These are phyloP conservation scores for Harringtonia aguacate DNA, from an alignment of 2,329 filamentous ascomycete species.

Conservation along the genomic window DNA sequence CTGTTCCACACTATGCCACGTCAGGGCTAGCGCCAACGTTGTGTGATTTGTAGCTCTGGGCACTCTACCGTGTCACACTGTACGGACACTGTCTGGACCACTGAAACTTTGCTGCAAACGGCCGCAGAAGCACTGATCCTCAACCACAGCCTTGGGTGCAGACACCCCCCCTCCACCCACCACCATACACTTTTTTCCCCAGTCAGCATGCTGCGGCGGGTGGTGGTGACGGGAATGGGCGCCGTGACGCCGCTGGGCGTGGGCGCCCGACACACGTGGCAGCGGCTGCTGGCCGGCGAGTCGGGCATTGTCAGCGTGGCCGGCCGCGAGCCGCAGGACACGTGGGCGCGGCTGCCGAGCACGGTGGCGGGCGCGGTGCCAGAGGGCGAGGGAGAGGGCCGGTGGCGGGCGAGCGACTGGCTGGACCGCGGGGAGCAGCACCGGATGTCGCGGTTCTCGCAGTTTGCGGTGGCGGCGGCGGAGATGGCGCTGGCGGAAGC, in stretches of 20 bases:
- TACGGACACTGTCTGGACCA: background rate
- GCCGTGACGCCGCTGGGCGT: conserved; percentile 77
- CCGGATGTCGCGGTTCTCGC: conserved; percentile 82
- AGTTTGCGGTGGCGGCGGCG: conserved; percentile 81
- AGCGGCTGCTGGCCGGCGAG: conserved; percentile 64
- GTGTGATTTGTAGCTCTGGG: no score
- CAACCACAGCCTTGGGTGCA: background rate
- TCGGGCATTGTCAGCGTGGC: conserved; percentile 71
- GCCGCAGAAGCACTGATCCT: background rate
- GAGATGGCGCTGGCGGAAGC: conserved; percentile 81
- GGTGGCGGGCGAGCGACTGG: conserved; percentile 45
- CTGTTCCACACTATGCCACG: background rate
- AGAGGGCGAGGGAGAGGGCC: conserved; percentile 19
- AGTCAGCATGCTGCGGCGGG: conserved; percentile 41
- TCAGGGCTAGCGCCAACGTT: background rate
- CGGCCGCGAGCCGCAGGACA: conserved; percentile 39
- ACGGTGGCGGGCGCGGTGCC: conserved; percentile 80
- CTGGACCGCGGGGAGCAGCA: conserved; percentile 45
- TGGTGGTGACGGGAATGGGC: conserved; percentile 76
- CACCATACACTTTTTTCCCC: background rate
- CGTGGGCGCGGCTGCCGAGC: conserved; percentile 67
- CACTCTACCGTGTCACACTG: background rate
- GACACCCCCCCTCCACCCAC: background rate
- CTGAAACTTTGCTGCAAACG: background rate
- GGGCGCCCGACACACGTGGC: conserved; percentile 70